A percentile compares a stretch with the other conserved stretches of the same genome.
Conservation (phyloP, 2,329 filamentous ascomycete genomes). For the Apiospora saccharicola region DNA sequence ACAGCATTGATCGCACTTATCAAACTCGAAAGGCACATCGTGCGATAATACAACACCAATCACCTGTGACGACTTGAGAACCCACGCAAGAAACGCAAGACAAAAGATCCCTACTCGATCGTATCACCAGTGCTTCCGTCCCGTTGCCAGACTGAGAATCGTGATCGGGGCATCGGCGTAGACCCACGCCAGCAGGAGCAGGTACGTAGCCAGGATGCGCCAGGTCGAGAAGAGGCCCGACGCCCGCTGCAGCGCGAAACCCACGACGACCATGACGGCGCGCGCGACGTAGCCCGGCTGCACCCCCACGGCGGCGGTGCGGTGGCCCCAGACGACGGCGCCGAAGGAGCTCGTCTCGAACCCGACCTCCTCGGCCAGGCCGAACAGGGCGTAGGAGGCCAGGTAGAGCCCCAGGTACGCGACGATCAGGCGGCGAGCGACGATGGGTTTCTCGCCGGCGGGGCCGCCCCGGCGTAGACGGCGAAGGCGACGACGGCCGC, state of each 20-base stretch:
- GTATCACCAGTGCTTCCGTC: constrained; percentile 14
- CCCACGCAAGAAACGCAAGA: background rate
- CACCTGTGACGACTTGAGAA: background rate
- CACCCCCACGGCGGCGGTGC: background rate
- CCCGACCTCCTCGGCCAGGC: constrained; percentile 19
- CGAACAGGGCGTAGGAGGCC: constrained; percentile 11
- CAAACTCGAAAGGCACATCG: background rate
- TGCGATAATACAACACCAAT: no score
- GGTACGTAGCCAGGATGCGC: constrained; percentile 20
- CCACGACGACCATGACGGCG: background rate
- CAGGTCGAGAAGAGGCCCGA: constrained; percentile 8
- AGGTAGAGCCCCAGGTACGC: constrained; percentile 14
- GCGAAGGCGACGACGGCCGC: background rate
- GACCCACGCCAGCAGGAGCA: constrained; percentile 6
- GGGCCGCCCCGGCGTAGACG: background rate
- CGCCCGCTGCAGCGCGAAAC: constrained; percentile 17
- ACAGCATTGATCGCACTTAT: background rate
- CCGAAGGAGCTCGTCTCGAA: constrained; percentile 10
- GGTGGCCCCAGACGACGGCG: constrained; percentile 14
- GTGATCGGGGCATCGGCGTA: constrained; percentile 21
- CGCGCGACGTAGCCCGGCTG: constrained; percentile 4
- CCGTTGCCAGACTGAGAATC: constrained; percentile 16
- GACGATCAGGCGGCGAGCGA: constrained; percentile 1
- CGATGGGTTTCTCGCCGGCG: background rate
- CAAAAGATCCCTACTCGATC: background rate